These are phyloP conservation scores for Epichloe sylvatica DNA, from an alignment of 2,329 filamentous ascomycete genomes.

Conservation along the genomic window DNA sequence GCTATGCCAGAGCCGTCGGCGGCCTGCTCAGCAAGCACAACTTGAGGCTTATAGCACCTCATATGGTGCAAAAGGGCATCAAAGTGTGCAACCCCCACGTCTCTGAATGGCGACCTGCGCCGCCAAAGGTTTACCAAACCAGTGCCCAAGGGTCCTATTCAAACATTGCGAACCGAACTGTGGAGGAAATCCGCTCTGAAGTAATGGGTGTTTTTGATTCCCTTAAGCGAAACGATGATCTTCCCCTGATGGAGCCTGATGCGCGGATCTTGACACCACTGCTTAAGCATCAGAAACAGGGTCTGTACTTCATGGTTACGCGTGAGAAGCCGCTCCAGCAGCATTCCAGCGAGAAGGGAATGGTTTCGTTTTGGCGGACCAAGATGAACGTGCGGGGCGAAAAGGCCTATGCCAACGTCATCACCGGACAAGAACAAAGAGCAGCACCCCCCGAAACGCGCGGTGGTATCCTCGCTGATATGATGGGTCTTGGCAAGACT, in stretches of 20 bases:
- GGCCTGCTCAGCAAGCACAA: conserved; percentile 48
- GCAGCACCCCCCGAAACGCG: conserved; percentile 51
- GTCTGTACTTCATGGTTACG: conserved; percentile 69
- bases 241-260: conserved; percentile 59
- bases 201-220: conserved; percentile 81
- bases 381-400: conserved; percentile 36
- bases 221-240: conserved; percentile 58
- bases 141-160: conserved; percentile 14
- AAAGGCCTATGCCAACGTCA: conserved; percentile 64
- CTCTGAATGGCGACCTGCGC: conserved; percentile 31
- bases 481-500: conserved; percentile 84
- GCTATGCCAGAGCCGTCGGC: conserved; percentile 51
- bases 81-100: conserved; percentile 62
- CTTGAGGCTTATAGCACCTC: conserved; percentile 52
- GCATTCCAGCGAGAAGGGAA: conserved; percentile 43
- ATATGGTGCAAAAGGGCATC: conserved; percentile 52
- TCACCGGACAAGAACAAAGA: conserved; percentile 55
- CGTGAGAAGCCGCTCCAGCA: conserved; percentile 56
- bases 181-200: conserved; percentile 75
- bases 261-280: conserved; percentile 50
- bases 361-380: conserved; percentile 66
- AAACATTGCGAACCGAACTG: conserved; percentile 42
- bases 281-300: conserved; percentile 80
- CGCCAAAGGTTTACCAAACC: conserved; percentile 20
- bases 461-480: conserved; percentile 66